Evolutionary conservation across 371 early-diverging fungal genomes (phyloP).

Genomic region (Saksenaea oblongispora): DNA sequence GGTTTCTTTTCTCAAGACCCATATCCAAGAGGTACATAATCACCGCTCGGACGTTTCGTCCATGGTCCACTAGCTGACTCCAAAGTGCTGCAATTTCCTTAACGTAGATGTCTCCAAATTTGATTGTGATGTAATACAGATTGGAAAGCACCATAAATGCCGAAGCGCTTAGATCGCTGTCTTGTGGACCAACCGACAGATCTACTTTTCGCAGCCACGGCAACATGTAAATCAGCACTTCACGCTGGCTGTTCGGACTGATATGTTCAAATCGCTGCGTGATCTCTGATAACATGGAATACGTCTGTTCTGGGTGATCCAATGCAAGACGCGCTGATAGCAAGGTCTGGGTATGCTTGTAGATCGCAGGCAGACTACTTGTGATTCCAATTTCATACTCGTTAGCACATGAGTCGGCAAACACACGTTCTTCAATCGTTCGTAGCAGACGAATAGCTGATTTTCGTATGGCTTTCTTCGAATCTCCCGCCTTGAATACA

Average conservation of each 20-base stretch:
- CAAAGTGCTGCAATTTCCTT: constrained; percentile 81
- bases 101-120: constrained; percentile 77
- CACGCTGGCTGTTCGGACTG: constrained; percentile 58
- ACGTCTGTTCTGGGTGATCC: constrained; percentile 69
- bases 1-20: constrained; percentile 76
- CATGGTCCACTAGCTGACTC: constrained; percentile 76
- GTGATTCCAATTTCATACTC: constrained; percentile 75
- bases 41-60: constrained; percentile 67
- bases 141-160: constrained; percentile 77
- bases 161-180: constrained; percentile 53
- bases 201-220: constrained; percentile 90
- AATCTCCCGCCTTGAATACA: constrained; percentile 80
- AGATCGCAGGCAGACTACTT: constrained; percentile 80
- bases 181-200: constrained; percentile 49
- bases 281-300: constrained; percentile 77
- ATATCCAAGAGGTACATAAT: constrained; percentile 75
- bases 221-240: constrained; percentile 72
- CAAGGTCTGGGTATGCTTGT: constrained; percentile 75
- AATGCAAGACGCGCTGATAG: constrained; percentile 72
- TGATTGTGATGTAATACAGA: constrained; percentile 83
- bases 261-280: constrained; percentile 77
- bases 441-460: constrained; percentile 78
- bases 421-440: constrained; percentile 70
- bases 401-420: constrained; percentile 64
- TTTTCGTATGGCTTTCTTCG: constrained; percentile 72